A percentile compares a stretch with the other conserved stretches of the same genome.
Conservation (phyloP, 2,329 filamentous ascomycete genomes). For the Trichoderma atroviride region DNA sequence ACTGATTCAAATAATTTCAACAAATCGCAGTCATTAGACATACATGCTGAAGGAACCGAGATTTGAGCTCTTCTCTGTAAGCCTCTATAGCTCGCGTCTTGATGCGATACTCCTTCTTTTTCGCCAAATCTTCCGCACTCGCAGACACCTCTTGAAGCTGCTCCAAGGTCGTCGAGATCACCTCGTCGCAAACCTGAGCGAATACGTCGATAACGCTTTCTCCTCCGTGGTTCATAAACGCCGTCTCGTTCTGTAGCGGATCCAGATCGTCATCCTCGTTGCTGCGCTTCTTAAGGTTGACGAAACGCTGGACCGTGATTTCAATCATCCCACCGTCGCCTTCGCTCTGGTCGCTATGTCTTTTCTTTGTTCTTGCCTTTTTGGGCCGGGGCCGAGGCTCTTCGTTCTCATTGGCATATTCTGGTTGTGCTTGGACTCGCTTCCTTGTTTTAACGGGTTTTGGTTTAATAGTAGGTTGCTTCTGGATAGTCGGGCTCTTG, state of each 20-base stretch:
- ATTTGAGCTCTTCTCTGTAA: slow-evolving; percentile 60
- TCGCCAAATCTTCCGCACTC: slow-evolving; percentile 47
- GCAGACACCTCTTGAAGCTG: slow-evolving; percentile 48
- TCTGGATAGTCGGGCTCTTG: slow-evolving; percentile 49
- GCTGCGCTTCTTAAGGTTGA: slow-evolving; percentile 49
- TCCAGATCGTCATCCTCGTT: slow-evolving; percentile 48
- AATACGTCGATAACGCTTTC: slow-evolving; percentile 67
- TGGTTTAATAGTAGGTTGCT: slow-evolving; percentile 39
- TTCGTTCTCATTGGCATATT: slow-evolving; percentile 13
- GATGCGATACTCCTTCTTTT: slow-evolving; percentile 56
- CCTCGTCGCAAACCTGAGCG: slow-evolving; percentile 62
- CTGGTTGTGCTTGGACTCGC: slow-evolving; percentile 1
- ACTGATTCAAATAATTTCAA: neutral
- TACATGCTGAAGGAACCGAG: slow-evolving; percentile 61
- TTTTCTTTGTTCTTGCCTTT: slow-evolving; percentile 31
- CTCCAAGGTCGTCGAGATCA: slow-evolving; percentile 54
- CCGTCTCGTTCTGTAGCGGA: slow-evolving; percentile 54
- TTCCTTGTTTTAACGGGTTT: slow-evolving; percentile 33
- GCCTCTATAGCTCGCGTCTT: slow-evolving; percentile 61
- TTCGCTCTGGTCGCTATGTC: slow-evolving; percentile 33
- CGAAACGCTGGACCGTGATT: slow-evolving; percentile 63
- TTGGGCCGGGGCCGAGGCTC: slow-evolving; percentile 22
- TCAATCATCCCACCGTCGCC: slow-evolving; percentile 45
- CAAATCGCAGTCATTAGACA: slow-evolving; percentile 34
- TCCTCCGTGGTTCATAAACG: slow-evolving; percentile 55